Conservation (phyloP, 306 rosid species). For the Luffa acutangula region DNA sequence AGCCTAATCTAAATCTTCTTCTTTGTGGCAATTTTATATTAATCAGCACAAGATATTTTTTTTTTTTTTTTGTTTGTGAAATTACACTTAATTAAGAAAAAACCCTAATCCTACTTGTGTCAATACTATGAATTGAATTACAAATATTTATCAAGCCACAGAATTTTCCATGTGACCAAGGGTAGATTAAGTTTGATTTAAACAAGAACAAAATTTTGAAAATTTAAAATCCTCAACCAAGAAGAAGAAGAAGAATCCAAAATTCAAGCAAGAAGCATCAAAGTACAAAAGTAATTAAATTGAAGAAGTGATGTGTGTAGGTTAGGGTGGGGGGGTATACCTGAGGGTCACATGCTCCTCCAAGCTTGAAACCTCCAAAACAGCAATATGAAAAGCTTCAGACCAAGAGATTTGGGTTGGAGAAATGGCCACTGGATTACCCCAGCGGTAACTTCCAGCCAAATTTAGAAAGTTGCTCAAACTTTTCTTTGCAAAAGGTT, state of each 20-base stretch:
- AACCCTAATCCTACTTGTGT: background rate
- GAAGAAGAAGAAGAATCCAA: background rate
- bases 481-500: constrained; percentile 31
- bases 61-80: background rate
- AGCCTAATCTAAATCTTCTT: background rate
- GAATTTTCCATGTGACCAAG: background rate
- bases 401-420: constrained; percentile 50
- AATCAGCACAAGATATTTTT: background rate
- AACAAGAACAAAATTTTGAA: no score
- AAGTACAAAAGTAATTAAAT: background rate
- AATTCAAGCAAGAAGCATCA: background rate
- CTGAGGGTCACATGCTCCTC: constrained; percentile 30
- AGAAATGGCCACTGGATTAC: constrained; percentile 42
- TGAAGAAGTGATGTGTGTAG: no score
- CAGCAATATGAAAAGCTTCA: constrained; percentile 52
- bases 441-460: constrained; percentile 53
- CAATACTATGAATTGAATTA: no score
- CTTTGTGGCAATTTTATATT: background rate
- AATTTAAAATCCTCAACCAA: no score
- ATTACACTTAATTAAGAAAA: background rate
- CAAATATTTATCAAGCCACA: background rate
- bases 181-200: background rate
- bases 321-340: constrained; percentile 9
- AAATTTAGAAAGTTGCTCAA: constrained; percentile 25
- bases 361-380: constrained; percentile 28